Base-by-base conservation (phyloP, 768 basidiomycete species). In the Sporobolomyces pararoseus region DNA sequence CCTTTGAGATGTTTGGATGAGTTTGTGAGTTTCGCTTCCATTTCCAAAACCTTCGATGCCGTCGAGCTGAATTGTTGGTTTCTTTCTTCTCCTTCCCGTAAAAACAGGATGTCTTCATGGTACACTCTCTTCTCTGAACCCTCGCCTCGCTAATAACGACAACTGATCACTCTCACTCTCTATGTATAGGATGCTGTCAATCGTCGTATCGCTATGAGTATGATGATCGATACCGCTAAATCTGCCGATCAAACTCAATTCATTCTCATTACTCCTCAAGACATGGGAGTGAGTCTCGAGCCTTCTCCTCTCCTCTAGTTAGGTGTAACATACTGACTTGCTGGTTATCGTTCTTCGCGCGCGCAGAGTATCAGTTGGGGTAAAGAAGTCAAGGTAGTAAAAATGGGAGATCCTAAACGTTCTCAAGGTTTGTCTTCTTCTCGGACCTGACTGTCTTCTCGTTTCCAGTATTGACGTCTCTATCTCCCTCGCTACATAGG, bases 1-100 rank as follows among this genome's bases (percentile, higher is more conserved):
- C 96, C 96, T 1, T 83, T 99, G 53, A 84, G 96, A 67, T 97
- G 95, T 77, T 85, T 98, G 87, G 96, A 99, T 76, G 96, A 99
- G 79, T 99, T 95, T 83, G 92, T 98, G 66, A 53, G 57, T 55
- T 23, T 2, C n/a, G n/a, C n/a, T n/a, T 0, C 4, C 7, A 14
- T 6, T 27, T 47, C 37, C n/a, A n/a, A n/a, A n/a, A n/a, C n/a
- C n/a, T n/a, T n/a, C n/a, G n/a, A n/a, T n/a, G n/a, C n/a, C n/a
- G n/a, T 25, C 12, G 27, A 35, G 31, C 14, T 35, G 54, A 55
- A n/a, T n/a, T n/a, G n/a, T n/a, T n/a, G n/a, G n/a, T n/a, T n/a
- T n/a, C 32, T 37, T 52, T 39, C 27, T n/a, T 49, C 9, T 50
- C 17, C 23, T 52, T 25, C 32, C 12, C 49, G 31, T 23, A 1